Evolutionary conservation across 1,139 yeast genomes (phyloP).

Genomic region (Kurtzmaniella quercitrusa): DNA sequence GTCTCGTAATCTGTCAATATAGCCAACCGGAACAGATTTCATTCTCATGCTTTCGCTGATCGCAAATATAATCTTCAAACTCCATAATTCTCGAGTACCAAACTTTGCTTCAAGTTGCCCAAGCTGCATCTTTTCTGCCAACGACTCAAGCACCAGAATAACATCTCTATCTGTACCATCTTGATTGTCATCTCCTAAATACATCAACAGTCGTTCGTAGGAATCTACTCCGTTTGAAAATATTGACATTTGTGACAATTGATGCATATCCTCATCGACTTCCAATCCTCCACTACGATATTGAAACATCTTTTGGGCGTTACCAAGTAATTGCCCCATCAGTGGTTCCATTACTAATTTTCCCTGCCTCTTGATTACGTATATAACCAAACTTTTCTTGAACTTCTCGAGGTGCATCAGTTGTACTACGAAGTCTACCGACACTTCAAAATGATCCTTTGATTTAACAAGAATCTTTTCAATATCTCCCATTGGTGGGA

Average conservation of each 20-base stretch:
- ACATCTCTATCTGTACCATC: slow-evolving; percentile 12
- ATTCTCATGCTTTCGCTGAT: slow-evolving; percentile 39
- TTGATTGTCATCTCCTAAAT: slow-evolving; percentile 7
- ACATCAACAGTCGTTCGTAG: slow-evolving; percentile 29
- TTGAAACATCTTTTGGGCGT: slow-evolving; percentile 28
- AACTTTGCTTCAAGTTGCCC: slow-evolving; percentile 36
- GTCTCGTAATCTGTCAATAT: slow-evolving; percentile 3
- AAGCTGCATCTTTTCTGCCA: slow-evolving; percentile 54
- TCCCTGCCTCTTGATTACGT: slow-evolving; percentile 44
- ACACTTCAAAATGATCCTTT: slow-evolving; percentile 41
- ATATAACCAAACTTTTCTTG: slow-evolving; percentile 42
- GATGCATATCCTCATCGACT: slow-evolving; percentile 21
- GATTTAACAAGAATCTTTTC: slow-evolving; percentile 37
- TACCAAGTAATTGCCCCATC: slow-evolving; percentile 32
- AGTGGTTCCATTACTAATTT: slow-evolving; percentile 37
- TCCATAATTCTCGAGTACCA: slow-evolving; percentile 59
- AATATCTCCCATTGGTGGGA: slow-evolving; percentile 58
- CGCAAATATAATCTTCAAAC: slow-evolving; percentile 58
- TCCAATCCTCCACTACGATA: slow-evolving; percentile 25
- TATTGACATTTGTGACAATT: slow-evolving; percentile 20
- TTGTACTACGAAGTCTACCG: slow-evolving; percentile 35
- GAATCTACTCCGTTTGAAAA: slow-evolving; percentile 22
- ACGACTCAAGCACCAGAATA: slow-evolving; percentile 2
- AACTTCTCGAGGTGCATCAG: slow-evolving; percentile 40
- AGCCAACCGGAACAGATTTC: slow-evolving; percentile 5